Percentiles rank a stretch among this genome's conserved stretches.
These are phyloP conservation scores for Leptomonas pyrrhocoris DNA, from an alignment of 208 protist species.

Conservation along the genomic window DNA sequence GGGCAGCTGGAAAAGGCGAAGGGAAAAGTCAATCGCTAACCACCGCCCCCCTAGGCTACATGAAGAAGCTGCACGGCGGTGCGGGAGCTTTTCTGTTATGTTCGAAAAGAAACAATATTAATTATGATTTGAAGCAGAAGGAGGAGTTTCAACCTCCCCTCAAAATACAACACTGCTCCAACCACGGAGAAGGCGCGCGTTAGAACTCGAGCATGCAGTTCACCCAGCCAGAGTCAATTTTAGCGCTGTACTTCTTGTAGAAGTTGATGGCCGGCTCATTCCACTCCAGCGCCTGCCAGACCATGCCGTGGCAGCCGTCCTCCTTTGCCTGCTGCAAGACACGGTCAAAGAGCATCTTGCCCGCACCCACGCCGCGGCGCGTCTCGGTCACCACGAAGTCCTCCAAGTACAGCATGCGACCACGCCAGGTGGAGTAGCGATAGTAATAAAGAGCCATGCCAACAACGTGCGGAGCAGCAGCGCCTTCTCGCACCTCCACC, in stretches of 20 bases:
- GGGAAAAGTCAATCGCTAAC: neutral
- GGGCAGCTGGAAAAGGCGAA: neutral
- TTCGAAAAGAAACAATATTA: neutral
- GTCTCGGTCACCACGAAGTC: constrained; percentile 53
- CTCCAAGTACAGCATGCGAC: constrained; percentile 58
- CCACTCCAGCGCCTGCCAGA: constrained; percentile 67
- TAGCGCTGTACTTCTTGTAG: constrained; percentile 48
- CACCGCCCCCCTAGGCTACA: neutral
- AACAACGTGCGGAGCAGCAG: constrained; percentile 26
- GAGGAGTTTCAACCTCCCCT: neutral
- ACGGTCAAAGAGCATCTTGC: constrained; percentile 46
- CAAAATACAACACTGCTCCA: neutral
- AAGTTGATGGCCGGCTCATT: constrained; percentile 54
- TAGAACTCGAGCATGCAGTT: constrained; percentile 59
- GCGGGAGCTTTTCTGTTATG: neutral
- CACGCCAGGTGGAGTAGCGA: constrained; percentile 63
- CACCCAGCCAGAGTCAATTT: constrained; percentile 50
- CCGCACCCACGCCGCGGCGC: constrained; percentile 37
- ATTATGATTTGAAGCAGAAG: neutral
- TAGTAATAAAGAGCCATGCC: constrained; percentile 62
- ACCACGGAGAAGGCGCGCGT: neutral
- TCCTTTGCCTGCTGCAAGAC: constrained; percentile 49
- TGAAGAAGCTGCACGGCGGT: constrained; percentile 4
- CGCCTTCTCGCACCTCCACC: constrained; percentile 35
- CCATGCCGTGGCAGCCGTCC: constrained; percentile 46